Percentiles rank a stretch among this genome's conserved stretches.
Evolutionary conservation across 208 protist genomes (phyloP).

Genomic region (Leishmania arabica): DNA sequence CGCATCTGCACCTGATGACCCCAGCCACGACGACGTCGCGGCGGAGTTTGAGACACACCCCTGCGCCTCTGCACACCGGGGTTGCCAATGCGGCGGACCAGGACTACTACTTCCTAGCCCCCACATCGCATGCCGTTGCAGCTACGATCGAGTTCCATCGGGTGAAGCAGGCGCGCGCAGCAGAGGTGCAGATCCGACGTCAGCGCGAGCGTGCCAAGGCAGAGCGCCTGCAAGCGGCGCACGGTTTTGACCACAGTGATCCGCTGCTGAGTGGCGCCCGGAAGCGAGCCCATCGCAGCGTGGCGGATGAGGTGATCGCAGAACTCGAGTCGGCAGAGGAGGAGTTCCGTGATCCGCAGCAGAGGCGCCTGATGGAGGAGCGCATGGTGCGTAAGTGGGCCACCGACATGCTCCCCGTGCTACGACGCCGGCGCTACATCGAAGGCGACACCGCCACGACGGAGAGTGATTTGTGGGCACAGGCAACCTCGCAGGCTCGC

Average conservation of each 20-base stretch:
- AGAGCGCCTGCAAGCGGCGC: slow-evolving; percentile 22
- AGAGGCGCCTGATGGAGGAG: slow-evolving; percentile 47
- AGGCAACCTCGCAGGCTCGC: slow-evolving; percentile 57
- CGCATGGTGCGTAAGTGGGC: slow-evolving; percentile 54
- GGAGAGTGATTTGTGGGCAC: slow-evolving; percentile 47
- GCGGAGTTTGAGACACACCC: neutral
- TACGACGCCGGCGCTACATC: slow-evolving; percentile 58
- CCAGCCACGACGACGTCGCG: neutral
- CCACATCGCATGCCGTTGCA: slow-evolving; percentile 39
- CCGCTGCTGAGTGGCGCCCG: neutral
- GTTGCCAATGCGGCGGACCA: slow-evolving; percentile 12
- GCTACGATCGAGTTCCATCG: slow-evolving; percentile 27
- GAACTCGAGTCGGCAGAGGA: slow-evolving; percentile 22
- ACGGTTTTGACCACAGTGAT: neutral
- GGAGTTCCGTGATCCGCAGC: slow-evolving; percentile 27
- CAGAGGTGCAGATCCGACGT: slow-evolving; percentile 19
- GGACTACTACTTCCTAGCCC: slow-evolving; percentile 61
- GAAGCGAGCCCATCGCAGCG: slow-evolving; percentile 14
- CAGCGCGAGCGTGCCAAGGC: slow-evolving; percentile 13
- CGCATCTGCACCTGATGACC: slow-evolving; percentile 6
- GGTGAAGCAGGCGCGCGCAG: slow-evolving; percentile 12
- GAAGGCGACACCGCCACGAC: slow-evolving; percentile 31
- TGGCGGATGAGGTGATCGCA: slow-evolving; percentile 8
- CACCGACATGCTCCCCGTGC: slow-evolving; percentile 54
- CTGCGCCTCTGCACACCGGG: neutral